Evolutionary conservation across 1,139 yeast species (phyloP).

Genomic region (Debaryomycetaceae sp.): DNA sequence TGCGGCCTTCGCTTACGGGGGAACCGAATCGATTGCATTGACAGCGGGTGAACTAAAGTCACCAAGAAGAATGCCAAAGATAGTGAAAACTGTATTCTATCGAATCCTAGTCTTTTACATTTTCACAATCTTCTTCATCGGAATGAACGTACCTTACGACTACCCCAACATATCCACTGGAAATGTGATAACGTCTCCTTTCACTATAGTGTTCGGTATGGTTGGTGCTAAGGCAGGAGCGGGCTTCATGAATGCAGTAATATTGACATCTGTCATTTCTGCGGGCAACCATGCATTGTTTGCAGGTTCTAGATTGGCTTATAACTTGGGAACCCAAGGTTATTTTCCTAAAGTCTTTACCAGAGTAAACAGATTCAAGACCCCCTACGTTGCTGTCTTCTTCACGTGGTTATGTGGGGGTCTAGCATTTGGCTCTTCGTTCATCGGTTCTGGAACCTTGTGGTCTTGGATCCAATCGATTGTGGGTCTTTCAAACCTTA

Average conservation of each 20-base stretch:
- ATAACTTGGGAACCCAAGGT: slow-evolving; percentile 38
- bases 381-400: slow-evolving; percentile 40
- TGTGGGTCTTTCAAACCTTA: slow-evolving; percentile 42
- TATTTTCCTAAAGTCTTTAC: slow-evolving; percentile 37
- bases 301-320: slow-evolving; percentile 44
- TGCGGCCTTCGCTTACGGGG: slow-evolving; percentile 68
- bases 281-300: slow-evolving; percentile 45
- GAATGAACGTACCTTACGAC: slow-evolving; percentile 42
- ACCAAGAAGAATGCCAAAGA: slow-evolving; percentile 59
- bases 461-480: slow-evolving; percentile 46
- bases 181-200: slow-evolving; percentile 55
- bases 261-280: slow-evolving; percentile 42
- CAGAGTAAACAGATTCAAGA: slow-evolving; percentile 29
- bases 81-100: slow-evolving; percentile 57
- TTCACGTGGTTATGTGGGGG: slow-evolving; percentile 43
- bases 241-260: slow-evolving; percentile 43
- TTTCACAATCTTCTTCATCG: slow-evolving; percentile 42
- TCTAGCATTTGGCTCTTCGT: slow-evolving; percentile 41
- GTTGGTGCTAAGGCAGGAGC: slow-evolving; percentile 45
- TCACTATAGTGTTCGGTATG: slow-evolving; percentile 60
- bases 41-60: slow-evolving; percentile 66
- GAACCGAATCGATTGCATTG: slow-evolving; percentile 60
- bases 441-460: slow-evolving; percentile 40
- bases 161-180: slow-evolving; percentile 38
- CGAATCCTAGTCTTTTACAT: slow-evolving; percentile 39